Percentiles rank a stretch among this genome's conserved stretches.
Conservation (phyloP, 495 filamentous ascomycete genomes). For the Letharia columbiana region DNA sequence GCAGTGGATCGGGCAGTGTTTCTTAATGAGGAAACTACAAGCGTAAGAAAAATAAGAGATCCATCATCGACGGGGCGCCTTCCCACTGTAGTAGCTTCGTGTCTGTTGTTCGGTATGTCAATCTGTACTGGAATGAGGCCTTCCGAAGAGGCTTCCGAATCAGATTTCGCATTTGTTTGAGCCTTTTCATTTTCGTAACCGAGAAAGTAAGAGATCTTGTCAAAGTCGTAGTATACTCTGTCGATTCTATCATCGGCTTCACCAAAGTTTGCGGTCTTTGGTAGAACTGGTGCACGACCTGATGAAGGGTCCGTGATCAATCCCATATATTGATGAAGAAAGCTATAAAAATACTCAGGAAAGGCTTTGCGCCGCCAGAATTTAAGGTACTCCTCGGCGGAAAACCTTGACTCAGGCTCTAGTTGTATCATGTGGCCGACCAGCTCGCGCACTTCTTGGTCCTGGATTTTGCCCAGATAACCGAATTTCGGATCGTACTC, state of each 20-base stretch:
- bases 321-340: constrained; percentile 95
- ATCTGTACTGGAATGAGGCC: constrained; percentile 65
- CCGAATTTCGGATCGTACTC: constrained; percentile 82
- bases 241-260: constrained; percentile 92
- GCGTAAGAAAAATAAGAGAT: constrained; percentile 80
- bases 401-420: constrained; percentile 82
- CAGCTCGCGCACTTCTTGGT: constrained; percentile 77
- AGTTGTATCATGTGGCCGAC: constrained; percentile 92
- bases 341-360: constrained; percentile 92
- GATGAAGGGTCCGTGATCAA: constrained; percentile 89
- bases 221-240: constrained; percentile 85
- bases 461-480: constrained; percentile 77
- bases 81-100: constrained; percentile 33
- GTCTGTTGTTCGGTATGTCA: constrained; percentile 78
- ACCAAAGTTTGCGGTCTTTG: constrained; percentile 56
- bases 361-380: constrained; percentile 90
- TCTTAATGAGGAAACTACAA: constrained; percentile 79
- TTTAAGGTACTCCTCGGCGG: constrained; percentile 88
- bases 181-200: constrained; percentile 51
- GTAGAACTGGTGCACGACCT: constrained; percentile 55
- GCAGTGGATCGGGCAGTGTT: constrained; percentile 83
- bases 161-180: constrained; percentile 18
- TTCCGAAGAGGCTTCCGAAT: constrained; percentile 22
- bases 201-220: constrained; percentile 92
- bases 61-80: constrained; percentile 63